phyloP scores from a whole-genome alignment of 139 green algal species.

The Gonium pectorale region DNA sequence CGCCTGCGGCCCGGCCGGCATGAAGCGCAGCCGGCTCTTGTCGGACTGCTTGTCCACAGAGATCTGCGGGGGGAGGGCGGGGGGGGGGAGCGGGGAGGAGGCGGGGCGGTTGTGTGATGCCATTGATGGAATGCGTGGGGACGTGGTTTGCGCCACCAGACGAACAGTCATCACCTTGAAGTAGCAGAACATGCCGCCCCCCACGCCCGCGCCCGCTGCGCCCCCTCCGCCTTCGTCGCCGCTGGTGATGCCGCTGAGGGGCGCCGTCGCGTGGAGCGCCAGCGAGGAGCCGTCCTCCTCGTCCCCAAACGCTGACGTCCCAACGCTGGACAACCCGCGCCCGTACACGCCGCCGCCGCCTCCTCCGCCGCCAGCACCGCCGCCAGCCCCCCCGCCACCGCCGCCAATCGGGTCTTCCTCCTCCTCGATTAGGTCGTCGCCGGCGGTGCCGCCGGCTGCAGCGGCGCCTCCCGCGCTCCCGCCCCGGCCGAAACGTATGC shows the following conservation, averaged over 20 bases:
- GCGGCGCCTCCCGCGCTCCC: not conserved
- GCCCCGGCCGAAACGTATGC: not conserved
- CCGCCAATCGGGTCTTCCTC: not conserved
- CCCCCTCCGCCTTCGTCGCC: not conserved
- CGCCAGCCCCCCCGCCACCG: not conserved
- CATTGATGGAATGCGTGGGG: too few species aligned
- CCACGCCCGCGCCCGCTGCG: not conserved
- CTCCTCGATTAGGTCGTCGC: slow-evolving; percentile 25
- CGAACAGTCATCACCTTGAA: slow-evolving; percentile 24
- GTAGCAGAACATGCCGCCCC: slow-evolving; percentile 31
- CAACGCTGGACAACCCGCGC: not conserved
- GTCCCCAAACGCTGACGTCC: not conserved
- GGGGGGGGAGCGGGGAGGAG: not conserved
- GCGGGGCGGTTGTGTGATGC: too few species aligned
- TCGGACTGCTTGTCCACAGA: slow-evolving; percentile 36
- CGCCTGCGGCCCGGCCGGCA: not conserved
- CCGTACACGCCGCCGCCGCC: not conserved
- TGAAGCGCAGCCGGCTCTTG: slow-evolving; percentile 38
- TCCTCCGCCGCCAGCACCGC: not conserved
- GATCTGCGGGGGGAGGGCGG: not conserved
- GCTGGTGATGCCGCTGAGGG: slow-evolving; percentile 3
- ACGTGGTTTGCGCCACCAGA: too few species aligned
- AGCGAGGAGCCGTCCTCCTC: not conserved
- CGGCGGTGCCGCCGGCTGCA: not conserved
- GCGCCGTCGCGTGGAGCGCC: not conserved